Percentiles rank a stretch among this genome's conserved stretches.
Evolutionary conservation across 2,329 filamentous ascomycete genomes (phyloP).

Genomic region (Hirsutella minnesotensis): DNA sequence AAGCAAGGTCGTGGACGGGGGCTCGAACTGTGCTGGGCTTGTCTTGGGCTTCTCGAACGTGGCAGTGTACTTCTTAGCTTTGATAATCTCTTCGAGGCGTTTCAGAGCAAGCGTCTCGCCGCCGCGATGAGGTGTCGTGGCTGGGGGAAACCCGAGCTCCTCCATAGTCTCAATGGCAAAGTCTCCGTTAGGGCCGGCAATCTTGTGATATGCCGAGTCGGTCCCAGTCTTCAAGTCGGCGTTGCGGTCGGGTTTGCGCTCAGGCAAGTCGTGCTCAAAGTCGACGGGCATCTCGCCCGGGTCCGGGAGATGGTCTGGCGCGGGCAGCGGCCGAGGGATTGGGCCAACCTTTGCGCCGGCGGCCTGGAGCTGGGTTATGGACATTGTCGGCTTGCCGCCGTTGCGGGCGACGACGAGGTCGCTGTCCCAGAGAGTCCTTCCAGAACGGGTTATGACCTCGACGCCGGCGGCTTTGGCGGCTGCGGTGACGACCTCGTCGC

Average conservation of each 20-base stretch:
- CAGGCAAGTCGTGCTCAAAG: slow-evolving; percentile 43
- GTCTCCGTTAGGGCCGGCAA: slow-evolving; percentile 56
- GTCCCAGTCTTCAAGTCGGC: slow-evolving; percentile 35
- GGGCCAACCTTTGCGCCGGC: slow-evolving; percentile 51
- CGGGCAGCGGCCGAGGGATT: slow-evolving; percentile 47
- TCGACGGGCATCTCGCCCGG: slow-evolving; percentile 50
- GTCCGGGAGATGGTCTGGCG: slow-evolving; percentile 48
- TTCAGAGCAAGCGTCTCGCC: slow-evolving; percentile 56
- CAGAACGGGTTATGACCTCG: slow-evolving; percentile 50
- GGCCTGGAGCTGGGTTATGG: slow-evolving; percentile 52
- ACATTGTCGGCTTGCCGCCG: slow-evolving; percentile 62
- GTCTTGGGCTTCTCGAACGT: slow-evolving; percentile 69
- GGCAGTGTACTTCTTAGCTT: slow-evolving; percentile 53
- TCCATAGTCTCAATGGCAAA: slow-evolving; percentile 60
- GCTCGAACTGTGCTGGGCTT: slow-evolving; percentile 60
- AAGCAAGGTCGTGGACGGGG: slow-evolving; percentile 60
- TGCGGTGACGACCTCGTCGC: slow-evolving; percentile 47
- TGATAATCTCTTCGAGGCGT: slow-evolving; percentile 45
- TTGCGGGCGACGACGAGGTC: slow-evolving; percentile 57
- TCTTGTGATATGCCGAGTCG: slow-evolving; percentile 45
- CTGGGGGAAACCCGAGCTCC: slow-evolving; percentile 55
- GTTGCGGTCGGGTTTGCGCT: slow-evolving; percentile 47
- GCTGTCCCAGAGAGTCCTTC: slow-evolving; percentile 62
- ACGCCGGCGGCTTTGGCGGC: slow-evolving; percentile 56
- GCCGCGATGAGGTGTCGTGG: slow-evolving; percentile 55